Percentiles rank a stretch among this genome's conserved stretches.
phyloP scores from a whole-genome alignment of 805 yeast species.

The Nakazawaea laoshanensis region DNA sequence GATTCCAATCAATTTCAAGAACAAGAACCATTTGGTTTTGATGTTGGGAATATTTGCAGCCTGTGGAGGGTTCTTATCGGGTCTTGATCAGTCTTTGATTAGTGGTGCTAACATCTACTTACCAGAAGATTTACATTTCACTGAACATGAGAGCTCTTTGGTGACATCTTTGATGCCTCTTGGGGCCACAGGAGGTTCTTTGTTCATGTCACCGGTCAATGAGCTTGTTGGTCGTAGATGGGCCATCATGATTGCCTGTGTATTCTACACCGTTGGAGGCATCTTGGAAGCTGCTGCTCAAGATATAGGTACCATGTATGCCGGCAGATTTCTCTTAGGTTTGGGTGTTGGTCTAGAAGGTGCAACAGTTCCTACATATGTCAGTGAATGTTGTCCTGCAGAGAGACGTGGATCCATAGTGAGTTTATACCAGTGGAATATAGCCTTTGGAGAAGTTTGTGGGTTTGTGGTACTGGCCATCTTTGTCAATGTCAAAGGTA shows the following conservation, averaged over 20 bases:
- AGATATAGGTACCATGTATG: conserved; percentile 36
- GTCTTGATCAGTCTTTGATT: conserved; percentile 62
- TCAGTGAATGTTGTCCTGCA: conserved; percentile 9
- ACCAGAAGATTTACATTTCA: conserved; percentile 30
- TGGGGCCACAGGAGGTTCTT: conserved; percentile 59
- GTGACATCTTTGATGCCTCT: conserved; percentile 56
- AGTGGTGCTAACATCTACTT: conserved; percentile 54
- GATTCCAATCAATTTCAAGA: conserved; percentile 30
- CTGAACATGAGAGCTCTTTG: conserved; percentile 37
- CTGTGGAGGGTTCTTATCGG: conserved; percentile 57
- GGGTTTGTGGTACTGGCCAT: conserved; percentile 56
- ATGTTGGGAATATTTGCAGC: conserved; percentile 51
- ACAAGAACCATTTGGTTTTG: conserved; percentile 35
- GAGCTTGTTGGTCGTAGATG: conserved; percentile 47
- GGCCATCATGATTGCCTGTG: conserved; percentile 46
- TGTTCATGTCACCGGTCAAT: conserved; percentile 50
- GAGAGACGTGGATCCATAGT: conserved; percentile 8
- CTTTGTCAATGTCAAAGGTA: conserved; percentile 46
- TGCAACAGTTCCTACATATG: conserved; percentile 11
- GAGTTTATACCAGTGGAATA: conserved; percentile 12
- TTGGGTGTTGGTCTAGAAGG: conserved; percentile 10
- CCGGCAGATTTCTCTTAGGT: conserved; percentile 9
- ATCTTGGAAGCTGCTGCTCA: conserved; percentile 46
- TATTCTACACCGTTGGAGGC: conserved; percentile 55
- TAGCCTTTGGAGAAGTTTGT: conserved; percentile 10